A percentile compares a stretch with the other conserved stretches of the same genome.
phyloP scores from a whole-genome alignment of 2,329 filamentous ascomycete species.

The Dryadomyces quercus-mongolicae region DNA sequence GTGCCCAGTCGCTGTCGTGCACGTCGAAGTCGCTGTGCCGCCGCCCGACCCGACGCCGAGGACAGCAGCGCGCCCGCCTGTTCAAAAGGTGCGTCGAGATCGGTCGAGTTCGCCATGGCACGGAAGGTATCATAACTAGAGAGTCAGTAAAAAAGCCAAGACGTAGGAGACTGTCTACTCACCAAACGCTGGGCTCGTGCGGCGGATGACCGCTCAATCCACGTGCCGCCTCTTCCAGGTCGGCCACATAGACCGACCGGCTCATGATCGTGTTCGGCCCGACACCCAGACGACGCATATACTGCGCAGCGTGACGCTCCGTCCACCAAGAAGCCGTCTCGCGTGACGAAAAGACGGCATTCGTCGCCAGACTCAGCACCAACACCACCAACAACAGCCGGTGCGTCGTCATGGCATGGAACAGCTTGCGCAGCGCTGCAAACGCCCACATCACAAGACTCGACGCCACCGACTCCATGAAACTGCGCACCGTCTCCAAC shows the following conservation, averaged over 20 bases:
- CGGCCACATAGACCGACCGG: constrained; percentile 70
- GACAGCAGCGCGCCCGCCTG: constrained; percentile 35
- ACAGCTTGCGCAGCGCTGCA: constrained; percentile 50
- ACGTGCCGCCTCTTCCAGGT: constrained; percentile 55
- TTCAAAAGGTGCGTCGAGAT: constrained; percentile 44
- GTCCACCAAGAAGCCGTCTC: constrained; percentile 72
- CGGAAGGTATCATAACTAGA: constrained; percentile 48
- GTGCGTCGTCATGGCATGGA: constrained; percentile 59
- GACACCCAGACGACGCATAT: constrained; percentile 74
- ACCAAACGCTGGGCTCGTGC: constrained; percentile 1
- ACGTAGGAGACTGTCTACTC: neutral
- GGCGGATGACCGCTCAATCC: constrained; percentile 19
- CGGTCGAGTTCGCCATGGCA: constrained; percentile 42
- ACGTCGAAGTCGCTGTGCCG: constrained; percentile 55
- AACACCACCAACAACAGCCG: constrained; percentile 61
- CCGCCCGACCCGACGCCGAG: constrained; percentile 36
- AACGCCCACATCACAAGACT: constrained; percentile 69
- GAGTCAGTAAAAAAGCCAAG: neutral
- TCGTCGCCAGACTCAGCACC: constrained; percentile 55
- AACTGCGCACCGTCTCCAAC: constrained; percentile 59
- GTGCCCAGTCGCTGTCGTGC: constrained; percentile 73
- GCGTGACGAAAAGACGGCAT: constrained; percentile 62
- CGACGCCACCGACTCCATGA: constrained; percentile 62
- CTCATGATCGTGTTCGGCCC: constrained; percentile 70
- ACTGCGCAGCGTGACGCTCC: constrained; percentile 66